phyloP scores from a whole-genome alignment of 306 rosid species.

The Fragaria vesca region DNA sequence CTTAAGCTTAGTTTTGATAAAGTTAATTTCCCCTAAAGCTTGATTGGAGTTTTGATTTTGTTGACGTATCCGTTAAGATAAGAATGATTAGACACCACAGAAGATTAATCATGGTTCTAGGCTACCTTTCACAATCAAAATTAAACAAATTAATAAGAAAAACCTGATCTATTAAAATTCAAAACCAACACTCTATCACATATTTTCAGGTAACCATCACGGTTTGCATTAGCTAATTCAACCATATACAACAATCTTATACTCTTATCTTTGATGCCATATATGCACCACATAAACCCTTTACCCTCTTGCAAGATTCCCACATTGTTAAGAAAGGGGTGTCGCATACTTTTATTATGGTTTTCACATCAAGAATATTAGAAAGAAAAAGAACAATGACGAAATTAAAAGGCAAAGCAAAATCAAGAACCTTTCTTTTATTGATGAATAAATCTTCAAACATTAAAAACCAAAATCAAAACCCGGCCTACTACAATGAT shows the following conservation, averaged over 20 bases:
- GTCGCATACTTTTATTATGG: constrained; percentile 12
- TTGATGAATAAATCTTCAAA: constrained; percentile 18
- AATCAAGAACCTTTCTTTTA: constrained; percentile 2
- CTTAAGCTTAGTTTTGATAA: neutral
- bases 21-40: neutral
- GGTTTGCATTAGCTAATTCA: neutral
- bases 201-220: neutral
- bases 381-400: neutral
- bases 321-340: neutral
- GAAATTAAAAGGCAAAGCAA: neutral
- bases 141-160: neutral
- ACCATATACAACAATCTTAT: neutral
- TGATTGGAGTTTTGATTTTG: neutral
- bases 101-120: neutral
- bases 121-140: constrained; percentile 11
- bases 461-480: constrained; percentile 22
- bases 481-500: constrained; percentile 21
- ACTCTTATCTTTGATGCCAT: neutral
- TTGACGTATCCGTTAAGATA: neutral
- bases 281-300: constrained; percentile 3
- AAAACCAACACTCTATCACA: neutral
- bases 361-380: constrained; percentile 21
- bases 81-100: neutral
- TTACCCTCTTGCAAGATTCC: neutral
- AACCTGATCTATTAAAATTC: neutral